Evolutionary conservation across 768 basidiomycete genomes (phyloP), one percentile per base, ranked within the genome.

Genomic region (Psilocybe sp.): DNA sequence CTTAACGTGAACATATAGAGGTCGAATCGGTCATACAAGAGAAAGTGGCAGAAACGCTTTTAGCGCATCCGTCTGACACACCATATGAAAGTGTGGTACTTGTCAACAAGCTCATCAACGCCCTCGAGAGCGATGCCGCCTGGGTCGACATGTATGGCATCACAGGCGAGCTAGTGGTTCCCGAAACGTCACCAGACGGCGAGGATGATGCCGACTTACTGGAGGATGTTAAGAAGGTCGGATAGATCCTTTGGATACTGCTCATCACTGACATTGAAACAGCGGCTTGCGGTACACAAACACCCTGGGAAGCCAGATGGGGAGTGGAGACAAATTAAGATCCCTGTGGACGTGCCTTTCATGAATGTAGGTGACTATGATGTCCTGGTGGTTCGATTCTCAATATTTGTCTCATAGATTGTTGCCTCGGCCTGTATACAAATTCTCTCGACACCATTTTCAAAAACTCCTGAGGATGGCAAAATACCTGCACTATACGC

Each of bases 311-410:
- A 64, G 11, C 60, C 73, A 11, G 60, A 66, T 55, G 74, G 76
- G 13, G 57, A 71, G 14, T 96, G 92, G 91, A 77, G 84, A 87
- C 82, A 86, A 55, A 78, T 95, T 39, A 77, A 74, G 50, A 90
- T 95, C 41, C 91, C 92, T 19, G 87, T 95, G 5, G 93, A 95
- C 60, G 77, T 95, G 28, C 93, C 93, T 1, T 72, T 72, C 50
- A 85, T 91, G 77, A 82, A 85, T 60, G 93, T 91, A 50, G 68
- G 87, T 69, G 35, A 6, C 40, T 13, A 6, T 40, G 39, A 5
- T 67, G n/a, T 11, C 50, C 19, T 33, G 34, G 45, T 35, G 35
- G 42, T 37, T 34, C 14, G 23, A 47, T 55, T 50, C 37, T 54
- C 19, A 40, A 50, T 49, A 28, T 7, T 40, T 50, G 41, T 37